Evolutionary conservation across 1,139 yeast species (phyloP).

Genomic region (Saccharomyces hybrid): DNA sequence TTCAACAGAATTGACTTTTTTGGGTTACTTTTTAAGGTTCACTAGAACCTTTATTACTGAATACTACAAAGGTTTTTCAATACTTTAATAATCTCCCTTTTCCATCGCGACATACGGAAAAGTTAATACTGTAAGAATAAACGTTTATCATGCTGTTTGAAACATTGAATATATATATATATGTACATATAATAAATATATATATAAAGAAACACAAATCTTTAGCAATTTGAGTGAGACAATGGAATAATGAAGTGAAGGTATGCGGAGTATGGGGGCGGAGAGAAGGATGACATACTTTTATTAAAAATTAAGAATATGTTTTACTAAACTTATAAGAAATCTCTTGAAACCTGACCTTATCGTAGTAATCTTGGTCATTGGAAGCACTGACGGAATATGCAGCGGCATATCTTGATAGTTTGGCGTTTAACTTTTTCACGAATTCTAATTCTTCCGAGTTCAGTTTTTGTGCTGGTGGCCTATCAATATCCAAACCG

Average conservation of each 20-base stretch:
- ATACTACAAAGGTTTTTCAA: background rate
- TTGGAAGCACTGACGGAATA: conserved; percentile 18
- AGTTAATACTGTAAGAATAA: too few species aligned
- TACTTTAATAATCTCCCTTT: background rate
- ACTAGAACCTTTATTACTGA: too few species aligned
- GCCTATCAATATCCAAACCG: background rate
- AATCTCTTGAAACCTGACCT: conserved; percentile 30
- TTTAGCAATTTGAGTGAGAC: background rate
- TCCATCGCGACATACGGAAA: background rate
- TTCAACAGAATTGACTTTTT: too few species aligned
- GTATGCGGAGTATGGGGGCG: too few species aligned
- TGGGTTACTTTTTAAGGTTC: too few species aligned
- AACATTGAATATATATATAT: background rate
- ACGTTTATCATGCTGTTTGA: background rate
- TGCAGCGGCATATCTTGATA: conserved; percentile 20
- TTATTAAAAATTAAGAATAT: conserved; percentile 12
- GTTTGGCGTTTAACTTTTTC: conserved; percentile 14
- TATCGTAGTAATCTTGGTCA: conserved; percentile 27
- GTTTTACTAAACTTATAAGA: conserved; percentile 29
- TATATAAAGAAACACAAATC: background rate
- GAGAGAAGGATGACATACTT: background rate
- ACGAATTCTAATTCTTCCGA: conserved; percentile 13
- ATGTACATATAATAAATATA: background rate
- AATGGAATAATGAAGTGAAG: background rate
- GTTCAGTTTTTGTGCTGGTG: background rate